Base-by-base conservation (phyloP, 148 eudicot species). In the Silene latifolia region DNA sequence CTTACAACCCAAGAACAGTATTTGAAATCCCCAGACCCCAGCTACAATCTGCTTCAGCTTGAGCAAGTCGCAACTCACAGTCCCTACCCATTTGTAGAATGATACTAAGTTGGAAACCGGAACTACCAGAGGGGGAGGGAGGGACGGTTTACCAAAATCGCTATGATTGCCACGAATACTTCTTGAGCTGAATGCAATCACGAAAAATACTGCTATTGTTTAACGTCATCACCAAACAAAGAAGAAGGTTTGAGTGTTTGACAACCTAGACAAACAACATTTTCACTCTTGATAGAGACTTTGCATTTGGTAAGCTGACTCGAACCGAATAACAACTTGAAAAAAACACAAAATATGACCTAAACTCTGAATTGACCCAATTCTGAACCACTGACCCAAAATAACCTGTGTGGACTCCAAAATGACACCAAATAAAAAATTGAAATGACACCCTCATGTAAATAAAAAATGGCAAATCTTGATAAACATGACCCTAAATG, bases 21-120 rank as follows among this genome's bases (percentile, higher is more conserved):
- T 63, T 63, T 27, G 15, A 12, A 25, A 25, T 63, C 8, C 8
- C 20, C 67, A 48, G 4, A 2, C 8, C 8, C 44, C 9, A 24
- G 64, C 14, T 7, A 58, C 24, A 58, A 58, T 58, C 25, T 58
- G 21, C 62, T 58, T 29, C 44, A 27, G n/a, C 19, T 29, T 7
- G 68, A 64, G 46, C 68, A 64, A 29, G 51, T 66, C 48, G 17
- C 48, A n/a, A 66, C 23, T 63, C 56, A 14, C 56, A 51, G 56
- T 15, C 56, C 67, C 25, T 8, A 14, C 44, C 18, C 18, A 14
- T 29, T 25, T 14, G 19, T 32, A 32, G 44, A 42, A 29, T 64
- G 42, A 42, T 14, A 46, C 17, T 5, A n/a, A 29, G 32, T 14
- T 5, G 19, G n/a, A 35, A 35, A 35, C 39, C 39, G 39, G 4